These are phyloP conservation scores for Brassica carinata DNA, from an alignment of 345 rosid species.

Conservation along the genomic window DNA sequence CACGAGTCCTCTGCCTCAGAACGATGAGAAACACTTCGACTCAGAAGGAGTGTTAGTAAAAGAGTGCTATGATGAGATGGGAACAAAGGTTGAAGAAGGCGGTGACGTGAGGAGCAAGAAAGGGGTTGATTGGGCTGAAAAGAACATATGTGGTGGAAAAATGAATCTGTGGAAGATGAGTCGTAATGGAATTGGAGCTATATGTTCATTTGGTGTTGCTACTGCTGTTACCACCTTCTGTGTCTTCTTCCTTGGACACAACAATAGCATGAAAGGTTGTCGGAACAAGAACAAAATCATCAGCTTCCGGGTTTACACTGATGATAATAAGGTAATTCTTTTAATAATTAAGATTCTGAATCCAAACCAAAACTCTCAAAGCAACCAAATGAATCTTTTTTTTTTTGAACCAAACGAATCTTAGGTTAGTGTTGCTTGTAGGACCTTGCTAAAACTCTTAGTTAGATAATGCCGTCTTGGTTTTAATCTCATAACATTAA, in stretches of 20 bases:
- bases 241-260: slow-evolving; percentile 63
- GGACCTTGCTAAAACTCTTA: neutral
- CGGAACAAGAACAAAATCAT: slow-evolving; percentile 44
- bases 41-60: slow-evolving; percentile 1
- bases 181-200: slow-evolving; percentile 84
- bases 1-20: slow-evolving; percentile 17
- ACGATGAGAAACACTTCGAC: neutral
- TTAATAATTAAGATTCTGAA: neutral
- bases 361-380: neutral
- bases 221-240: slow-evolving; percentile 79
- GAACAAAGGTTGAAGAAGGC: slow-evolving; percentile 16
- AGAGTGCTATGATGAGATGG: neutral
- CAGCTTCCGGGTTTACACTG: slow-evolving; percentile 69
- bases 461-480: neutral
- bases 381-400: neutral
- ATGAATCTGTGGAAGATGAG: slow-evolving; percentile 78
- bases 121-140: slow-evolving; percentile 35
- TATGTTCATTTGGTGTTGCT: slow-evolving; percentile 91
- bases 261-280: slow-evolving; percentile 45
- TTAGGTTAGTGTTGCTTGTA: neutral
- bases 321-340: slow-evolving; percentile 70
- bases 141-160: slow-evolving; percentile 43
- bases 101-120: slow-evolving; percentile 24
- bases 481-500: neutral
- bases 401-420: neutral